These are phyloP conservation scores for Spongospora subterranea DNA, from an alignment of 208 protist species.

Conservation along the genomic window DNA sequence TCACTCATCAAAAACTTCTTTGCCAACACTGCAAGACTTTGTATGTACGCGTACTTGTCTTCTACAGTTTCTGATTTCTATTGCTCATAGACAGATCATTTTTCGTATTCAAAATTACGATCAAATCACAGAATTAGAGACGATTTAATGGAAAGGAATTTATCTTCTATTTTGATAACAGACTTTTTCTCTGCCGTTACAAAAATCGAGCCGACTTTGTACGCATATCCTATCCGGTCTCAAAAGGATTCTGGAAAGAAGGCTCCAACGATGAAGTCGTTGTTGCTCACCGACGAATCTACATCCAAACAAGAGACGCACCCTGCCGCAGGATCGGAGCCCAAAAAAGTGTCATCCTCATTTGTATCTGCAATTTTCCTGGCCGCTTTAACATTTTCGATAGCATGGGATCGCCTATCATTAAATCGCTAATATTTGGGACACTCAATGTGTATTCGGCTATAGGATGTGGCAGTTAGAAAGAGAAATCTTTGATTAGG, in stretches of 20 bases:
- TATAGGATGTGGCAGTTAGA: too few species aligned
- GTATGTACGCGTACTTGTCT: neutral
- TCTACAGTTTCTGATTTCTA: neutral
- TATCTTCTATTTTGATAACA: conserved; percentile 13
- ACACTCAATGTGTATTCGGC: too few species aligned
- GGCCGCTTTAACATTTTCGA: too few species aligned
- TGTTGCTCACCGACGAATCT: too few species aligned
- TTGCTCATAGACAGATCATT: conserved; percentile 6
- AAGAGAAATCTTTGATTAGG: neutral
- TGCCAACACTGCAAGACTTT: conserved; percentile 38
- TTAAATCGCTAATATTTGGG: too few species aligned
- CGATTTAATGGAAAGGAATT: neutral
- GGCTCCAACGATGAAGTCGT: too few species aligned
- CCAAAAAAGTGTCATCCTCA: too few species aligned
- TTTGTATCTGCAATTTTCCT: too few species aligned
- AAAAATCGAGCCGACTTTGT: neutral
- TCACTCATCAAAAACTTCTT: neutral
- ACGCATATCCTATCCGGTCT: neutral
- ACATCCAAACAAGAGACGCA: too few species aligned
- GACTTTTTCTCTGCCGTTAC: conserved; percentile 46
- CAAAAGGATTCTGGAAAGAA: too few species aligned
- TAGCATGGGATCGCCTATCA: too few species aligned
- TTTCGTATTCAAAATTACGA: conserved; percentile 10
- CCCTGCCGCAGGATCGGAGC: too few species aligned
- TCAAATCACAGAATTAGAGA: neutral